These are phyloP conservation scores for Sporothrix variecibatus DNA, from an alignment of 2,329 filamentous ascomycete genomes.

Conservation along the genomic window DNA sequence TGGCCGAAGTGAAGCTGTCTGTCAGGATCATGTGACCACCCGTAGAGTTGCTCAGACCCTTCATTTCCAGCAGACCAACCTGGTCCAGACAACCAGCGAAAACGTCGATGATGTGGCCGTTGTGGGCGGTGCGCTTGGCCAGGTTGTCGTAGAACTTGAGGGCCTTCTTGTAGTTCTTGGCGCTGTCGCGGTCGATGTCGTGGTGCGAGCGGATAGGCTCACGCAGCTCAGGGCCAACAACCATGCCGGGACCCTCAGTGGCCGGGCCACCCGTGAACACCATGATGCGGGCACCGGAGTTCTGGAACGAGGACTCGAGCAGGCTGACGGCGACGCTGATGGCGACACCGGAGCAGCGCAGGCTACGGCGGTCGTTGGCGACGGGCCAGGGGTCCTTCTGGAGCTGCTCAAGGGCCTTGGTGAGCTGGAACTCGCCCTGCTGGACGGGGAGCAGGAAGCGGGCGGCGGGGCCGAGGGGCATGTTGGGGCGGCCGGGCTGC, in stretches of 20 bases:
- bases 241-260: slow-evolving; percentile 94
- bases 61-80: slow-evolving; percentile 97
- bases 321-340: slow-evolving; percentile 91
- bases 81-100: slow-evolving; percentile 97
- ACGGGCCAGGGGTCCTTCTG: slow-evolving; percentile 98
- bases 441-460: slow-evolving; percentile 92
- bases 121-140: slow-evolving; percentile 91
- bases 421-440: slow-evolving; percentile 96
- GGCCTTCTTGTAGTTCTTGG: slow-evolving; percentile 99
- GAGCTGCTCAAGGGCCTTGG: slow-evolving; percentile 90
- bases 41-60: slow-evolving; percentile 91
- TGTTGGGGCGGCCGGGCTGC: slow-evolving; percentile 66
- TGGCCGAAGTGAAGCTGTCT: slow-evolving; percentile 96
- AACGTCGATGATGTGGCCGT: slow-evolving; percentile 95
- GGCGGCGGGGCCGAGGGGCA: slow-evolving; percentile 77
- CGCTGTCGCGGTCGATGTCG: slow-evolving; percentile 97
- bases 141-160: slow-evolving; percentile 97
- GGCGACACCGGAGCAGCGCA: slow-evolving; percentile 95
- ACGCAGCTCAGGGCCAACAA: slow-evolving; percentile 91
- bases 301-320: slow-evolving; percentile 92
- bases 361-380: slow-evolving; percentile 83
- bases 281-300: slow-evolving; percentile 94
- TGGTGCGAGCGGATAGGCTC: slow-evolving; percentile 98
- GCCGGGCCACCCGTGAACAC: slow-evolving; percentile 92
- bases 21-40: slow-evolving; percentile 98